Evolutionary conservation across 2,329 filamentous ascomycete species (phyloP).

Genomic region (Penicillium frequentans): DNA sequence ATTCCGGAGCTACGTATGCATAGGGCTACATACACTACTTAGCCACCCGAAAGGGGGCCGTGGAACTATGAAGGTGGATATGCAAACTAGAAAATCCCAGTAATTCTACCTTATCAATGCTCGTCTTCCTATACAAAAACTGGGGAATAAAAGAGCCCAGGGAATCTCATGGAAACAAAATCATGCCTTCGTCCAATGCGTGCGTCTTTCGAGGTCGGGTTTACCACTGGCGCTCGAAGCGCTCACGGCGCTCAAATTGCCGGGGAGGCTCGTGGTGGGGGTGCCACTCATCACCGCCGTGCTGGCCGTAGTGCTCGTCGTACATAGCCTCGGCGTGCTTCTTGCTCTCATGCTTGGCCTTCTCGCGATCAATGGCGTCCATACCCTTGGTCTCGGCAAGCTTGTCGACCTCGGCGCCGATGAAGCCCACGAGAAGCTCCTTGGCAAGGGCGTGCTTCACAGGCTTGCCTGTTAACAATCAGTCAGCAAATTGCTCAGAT

Average conservation of each 20-base stretch:
- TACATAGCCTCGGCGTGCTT: slow-evolving; percentile 61
- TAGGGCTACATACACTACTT: neutral
- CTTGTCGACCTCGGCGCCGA: slow-evolving; percentile 73
- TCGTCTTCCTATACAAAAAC: slow-evolving; percentile 1
- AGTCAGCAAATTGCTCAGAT: neutral
- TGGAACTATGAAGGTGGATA: neutral
- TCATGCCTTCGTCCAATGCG: slow-evolving; percentile 6
- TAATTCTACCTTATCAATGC: slow-evolving; percentile 10
- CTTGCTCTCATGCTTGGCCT: slow-evolving; percentile 60
- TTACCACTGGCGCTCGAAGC: slow-evolving; percentile 22
- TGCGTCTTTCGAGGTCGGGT: neutral
- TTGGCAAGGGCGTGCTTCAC: slow-evolving; percentile 76
- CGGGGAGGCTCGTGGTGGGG: slow-evolving; percentile 39
- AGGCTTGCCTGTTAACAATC: slow-evolving; percentile 53
- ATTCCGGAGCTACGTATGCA: neutral
- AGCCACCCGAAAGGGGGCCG: neutral
- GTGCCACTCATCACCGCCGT: slow-evolving; percentile 53
- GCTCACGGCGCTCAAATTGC: slow-evolving; percentile 22
- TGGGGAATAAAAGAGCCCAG: slow-evolving; percentile 1
- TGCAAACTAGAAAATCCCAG: neutral
- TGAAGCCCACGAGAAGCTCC: slow-evolving; percentile 71
- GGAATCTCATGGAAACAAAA: slow-evolving; percentile 6
- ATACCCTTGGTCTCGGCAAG: slow-evolving; percentile 71
- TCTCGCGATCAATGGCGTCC: slow-evolving; percentile 58
- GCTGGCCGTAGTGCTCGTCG: slow-evolving; percentile 59